Evolutionary conservation across 2,329 filamentous ascomycete genomes (phyloP).

Genomic region (Arachnomyces sp.): DNA sequence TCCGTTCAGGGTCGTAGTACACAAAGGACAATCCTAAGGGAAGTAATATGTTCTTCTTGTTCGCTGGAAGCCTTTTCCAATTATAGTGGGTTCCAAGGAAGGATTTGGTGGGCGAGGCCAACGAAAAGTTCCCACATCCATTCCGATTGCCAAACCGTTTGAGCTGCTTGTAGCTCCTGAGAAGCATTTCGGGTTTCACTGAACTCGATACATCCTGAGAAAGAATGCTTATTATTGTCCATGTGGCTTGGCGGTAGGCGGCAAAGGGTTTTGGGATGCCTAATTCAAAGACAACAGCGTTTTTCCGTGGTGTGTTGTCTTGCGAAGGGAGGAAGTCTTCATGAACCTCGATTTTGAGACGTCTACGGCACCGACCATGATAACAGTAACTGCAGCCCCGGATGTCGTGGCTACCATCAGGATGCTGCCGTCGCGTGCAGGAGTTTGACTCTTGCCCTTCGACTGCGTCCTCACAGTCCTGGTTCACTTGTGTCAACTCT

Average conservation of each 20-base stretch:
- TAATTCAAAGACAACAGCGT: conserved; percentile 47
- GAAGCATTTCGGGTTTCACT: conserved; percentile 15
- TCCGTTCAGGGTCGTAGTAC: conserved; percentile 38
- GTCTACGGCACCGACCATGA: conserved; percentile 24
- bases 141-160: conserved; percentile 12
- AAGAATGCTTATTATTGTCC: conserved; percentile 37
- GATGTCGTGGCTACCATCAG: conserved; percentile 22
- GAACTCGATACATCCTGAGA: conserved; percentile 16
- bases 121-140: conserved; percentile 18
- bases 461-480: conserved; percentile 29
- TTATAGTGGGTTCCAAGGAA: conserved; percentile 42
- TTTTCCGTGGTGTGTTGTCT: conserved; percentile 20
- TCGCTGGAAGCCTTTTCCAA: conserved; percentile 31
- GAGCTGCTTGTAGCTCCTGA: conserved; percentile 27
- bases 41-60: conserved; percentile 34
- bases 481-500: conserved; percentile 28
- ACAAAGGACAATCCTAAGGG: conserved; percentile 38
- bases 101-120: conserved; percentile 41
- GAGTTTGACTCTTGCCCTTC: conserved; percentile 21
- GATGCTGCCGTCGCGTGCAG: conserved; percentile 23
- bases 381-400: conserved; percentile 38
- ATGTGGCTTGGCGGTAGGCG: conserved; percentile 46
- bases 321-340: conserved; percentile 43
- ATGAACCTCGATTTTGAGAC: conserved; percentile 38
- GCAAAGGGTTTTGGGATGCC: conserved; percentile 35